Evolutionary conservation across 495 filamentous ascomycete species (phyloP).

Genomic region (Penicillium daleae): DNA sequence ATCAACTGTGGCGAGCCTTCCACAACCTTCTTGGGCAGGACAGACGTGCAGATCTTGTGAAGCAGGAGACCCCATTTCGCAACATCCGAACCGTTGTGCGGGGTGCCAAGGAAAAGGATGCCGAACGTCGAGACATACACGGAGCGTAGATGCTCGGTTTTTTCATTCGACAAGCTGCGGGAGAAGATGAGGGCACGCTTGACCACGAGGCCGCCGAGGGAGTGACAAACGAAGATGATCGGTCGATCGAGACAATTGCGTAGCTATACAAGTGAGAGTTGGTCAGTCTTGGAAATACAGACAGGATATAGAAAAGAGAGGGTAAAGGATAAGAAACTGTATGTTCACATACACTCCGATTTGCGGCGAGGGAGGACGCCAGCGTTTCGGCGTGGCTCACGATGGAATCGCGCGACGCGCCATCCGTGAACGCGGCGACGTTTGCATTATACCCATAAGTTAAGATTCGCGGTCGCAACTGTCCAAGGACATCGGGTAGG

Average conservation of each 20-base stretch:
- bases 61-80: conserved; percentile 77
- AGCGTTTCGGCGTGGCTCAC: conserved; percentile 86
- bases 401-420: conserved; percentile 71
- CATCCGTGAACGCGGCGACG: conserved; percentile 66
- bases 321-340: background rate
- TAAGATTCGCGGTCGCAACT: conserved; percentile 68
- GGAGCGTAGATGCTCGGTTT: conserved; percentile 73
- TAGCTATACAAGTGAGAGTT: conserved; percentile 41
- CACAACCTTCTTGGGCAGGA: conserved; percentile 71
- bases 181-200: conserved; percentile 74
- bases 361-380: conserved; percentile 61
- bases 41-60: conserved; percentile 70
- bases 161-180: conserved; percentile 62
- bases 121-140: conserved; percentile 84
- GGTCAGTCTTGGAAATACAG: background rate
- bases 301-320: background rate
- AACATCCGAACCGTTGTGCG: conserved; percentile 76
- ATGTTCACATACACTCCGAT: conserved; percentile 52
- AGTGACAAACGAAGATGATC: conserved; percentile 86
- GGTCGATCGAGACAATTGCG: conserved; percentile 61
- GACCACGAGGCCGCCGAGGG: conserved; percentile 78
- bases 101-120: conserved; percentile 86
- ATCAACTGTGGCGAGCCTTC: conserved; percentile 72
- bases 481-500: conserved; percentile 64
- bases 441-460: conserved; percentile 88